Base-by-base conservation (phyloP, 139 green algal species). In the Chlamydomonas asymmetrica region DNA sequence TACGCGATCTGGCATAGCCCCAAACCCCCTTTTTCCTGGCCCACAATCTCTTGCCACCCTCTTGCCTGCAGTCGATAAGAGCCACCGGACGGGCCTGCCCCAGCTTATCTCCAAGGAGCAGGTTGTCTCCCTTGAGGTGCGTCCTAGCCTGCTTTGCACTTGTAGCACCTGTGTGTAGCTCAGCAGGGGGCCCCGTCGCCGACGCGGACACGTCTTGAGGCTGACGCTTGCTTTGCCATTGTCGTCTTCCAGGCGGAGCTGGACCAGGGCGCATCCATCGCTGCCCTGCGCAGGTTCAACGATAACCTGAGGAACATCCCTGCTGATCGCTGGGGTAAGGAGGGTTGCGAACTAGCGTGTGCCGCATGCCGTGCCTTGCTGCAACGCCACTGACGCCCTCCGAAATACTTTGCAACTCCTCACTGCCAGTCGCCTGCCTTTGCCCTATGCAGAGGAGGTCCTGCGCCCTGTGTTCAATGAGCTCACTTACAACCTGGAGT, bases 401-500 rank as follows among this genome's bases (percentile, higher is more conserved):
- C 13, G 16, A 18, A 27, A 18, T 56, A 13, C 13, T 18, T 56
- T 18, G 13, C 16, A 27, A 56, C 48, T 27, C 48, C 16, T 27
- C 48, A 56, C 48, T 27, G 16, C 16, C 48, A 18, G 18, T 18
- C 13, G 16, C 16, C 48, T 18, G 18, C 48, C 48, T 18, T 27
- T 18, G 18, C n/a, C n/a, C 27, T 32, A 2, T 65, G 66, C 88
- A 94, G 90, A 93, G 78, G 68, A 76, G 9, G 88, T 89, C 50
- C 84, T 97, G 73, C 75, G 78, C 37, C 90, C 91, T 6, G 93
- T 96, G n/a, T 95, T 97, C 83, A 83, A 87, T 41, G 93, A 97
- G 88, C 90, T 97, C 61, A 92, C 88, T 22, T 96, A 92, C 85
- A 97, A 97, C 82, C 84, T 97, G 72, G 93, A 97, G 88, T 95